phyloP scores from a whole-genome alignment of 164 flowering plant genomes.

The Vitis rotundifolia region DNA sequence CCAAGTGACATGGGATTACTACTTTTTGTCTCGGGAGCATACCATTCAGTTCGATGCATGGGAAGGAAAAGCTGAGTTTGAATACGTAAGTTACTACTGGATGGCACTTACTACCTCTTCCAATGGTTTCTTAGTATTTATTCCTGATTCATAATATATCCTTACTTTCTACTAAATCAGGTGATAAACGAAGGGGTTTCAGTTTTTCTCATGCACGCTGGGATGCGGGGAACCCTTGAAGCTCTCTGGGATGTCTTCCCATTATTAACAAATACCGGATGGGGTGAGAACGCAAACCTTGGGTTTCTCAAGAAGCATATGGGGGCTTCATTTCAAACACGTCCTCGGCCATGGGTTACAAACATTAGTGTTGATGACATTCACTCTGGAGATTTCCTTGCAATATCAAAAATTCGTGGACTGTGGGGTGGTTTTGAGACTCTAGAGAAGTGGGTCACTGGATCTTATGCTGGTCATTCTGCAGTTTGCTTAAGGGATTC shows the following conservation, averaged over 20 bases:
- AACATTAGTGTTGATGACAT: conserved; percentile 70
- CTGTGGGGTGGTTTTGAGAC: conserved; percentile 99
- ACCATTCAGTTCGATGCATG: conserved; percentile 79
- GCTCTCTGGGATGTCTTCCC: conserved; percentile 98
- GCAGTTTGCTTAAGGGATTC: conserved; percentile 94
- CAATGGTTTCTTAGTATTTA: neutral
- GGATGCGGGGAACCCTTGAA: conserved; percentile 89
- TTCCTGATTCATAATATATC: no score
- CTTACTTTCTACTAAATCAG: conserved; percentile 36
- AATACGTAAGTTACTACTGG: conserved; percentile 63
- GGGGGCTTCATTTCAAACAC: conserved; percentile 76
- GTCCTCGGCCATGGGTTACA: conserved; percentile 91
- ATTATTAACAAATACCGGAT: conserved; percentile 82
- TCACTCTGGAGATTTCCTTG: conserved; percentile 96
- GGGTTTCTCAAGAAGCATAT: conserved; percentile 87
- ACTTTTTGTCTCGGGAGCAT: conserved; percentile 77
- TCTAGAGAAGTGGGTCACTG: conserved; percentile 95
- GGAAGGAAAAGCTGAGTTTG: conserved; percentile 80
- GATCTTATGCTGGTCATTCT: conserved; percentile 93
- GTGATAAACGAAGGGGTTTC: conserved; percentile 81
- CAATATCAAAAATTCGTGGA: conserved; percentile 92
- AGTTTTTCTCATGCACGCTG: conserved; percentile 96
- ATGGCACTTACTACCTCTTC: neutral
- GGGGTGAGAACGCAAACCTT: conserved; percentile 93
- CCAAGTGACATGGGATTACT: conserved; percentile 95